Percentiles rank a stretch among this genome's conserved stretches.
phyloP scores from a whole-genome alignment of 345 rosid genomes.

The Luvunga scandens region DNA sequence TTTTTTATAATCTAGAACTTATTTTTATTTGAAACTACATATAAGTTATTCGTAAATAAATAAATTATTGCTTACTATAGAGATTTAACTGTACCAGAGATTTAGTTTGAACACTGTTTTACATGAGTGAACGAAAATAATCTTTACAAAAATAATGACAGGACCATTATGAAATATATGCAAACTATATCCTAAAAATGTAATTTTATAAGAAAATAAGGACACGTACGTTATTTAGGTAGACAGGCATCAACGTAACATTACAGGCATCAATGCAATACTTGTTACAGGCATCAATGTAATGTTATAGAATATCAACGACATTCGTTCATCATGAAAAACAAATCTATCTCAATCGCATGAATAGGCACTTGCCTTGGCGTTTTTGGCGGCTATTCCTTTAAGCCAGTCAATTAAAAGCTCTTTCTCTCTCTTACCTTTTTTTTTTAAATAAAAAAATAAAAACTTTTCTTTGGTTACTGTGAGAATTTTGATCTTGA shows the following conservation, averaged over 20 bases:
- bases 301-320: neutral
- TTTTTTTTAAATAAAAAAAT: neutral
- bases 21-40: no score
- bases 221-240: neutral
- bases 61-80: no score
- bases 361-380: constrained; percentile 11
- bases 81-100: no score
- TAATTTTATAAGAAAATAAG: no score
- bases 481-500: neutral
- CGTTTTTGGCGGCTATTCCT: constrained; percentile 33
- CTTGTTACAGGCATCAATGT: neutral
- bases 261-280: neutral
- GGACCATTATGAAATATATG: no score
- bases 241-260: neutral
- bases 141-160: no score
- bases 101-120: no score
- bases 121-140: no score
- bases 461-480: neutral
- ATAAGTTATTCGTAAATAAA: no score
- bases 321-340: no score
- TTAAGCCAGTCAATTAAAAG: neutral
- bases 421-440: neutral
- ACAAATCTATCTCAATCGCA: neutral
- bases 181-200: no score
- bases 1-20: no score